Conservation (phyloP, 176 grass and related monocot species). For the Carex parvula region DNA sequence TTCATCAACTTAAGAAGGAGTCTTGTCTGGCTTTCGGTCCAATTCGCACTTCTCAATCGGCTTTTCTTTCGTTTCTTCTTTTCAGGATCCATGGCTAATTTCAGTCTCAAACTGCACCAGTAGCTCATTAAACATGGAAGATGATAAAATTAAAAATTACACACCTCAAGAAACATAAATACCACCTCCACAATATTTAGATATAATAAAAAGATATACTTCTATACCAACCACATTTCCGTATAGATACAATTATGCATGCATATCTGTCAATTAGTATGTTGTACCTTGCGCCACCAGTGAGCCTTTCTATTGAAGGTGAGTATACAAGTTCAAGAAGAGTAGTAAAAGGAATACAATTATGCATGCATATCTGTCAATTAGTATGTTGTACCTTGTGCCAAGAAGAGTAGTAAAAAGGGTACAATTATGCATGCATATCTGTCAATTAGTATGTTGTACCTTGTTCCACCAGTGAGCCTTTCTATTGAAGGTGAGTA, state of each 20-base stretch:
- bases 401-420: neutral
- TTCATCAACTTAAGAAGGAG: slow-evolving; percentile 14
- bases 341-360: neutral
- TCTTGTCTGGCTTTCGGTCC: neutral
- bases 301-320: neutral
- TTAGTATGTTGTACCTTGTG: no score
- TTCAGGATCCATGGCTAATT: slow-evolving; percentile 11
- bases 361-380: neutral
- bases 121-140: slow-evolving; percentile 2
- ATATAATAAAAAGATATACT: neutral
- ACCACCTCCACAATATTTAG: no score
- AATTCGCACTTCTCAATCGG: neutral
- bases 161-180: neutral
- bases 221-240: neutral
- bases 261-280: neutral
- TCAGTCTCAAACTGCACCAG: neutral
- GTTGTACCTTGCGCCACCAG: neutral
- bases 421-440: neutral
- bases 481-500: neutral
- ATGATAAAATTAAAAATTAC: neutral
- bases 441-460: neutral
- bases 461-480: neutral
- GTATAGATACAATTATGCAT: slow-evolving; percentile 2
- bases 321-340: neutral
- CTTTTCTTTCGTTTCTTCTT: neutral